Evolutionary conservation across 2,329 filamentous ascomycete species (phyloP).

Genomic region (Colletotrichum sp.): DNA sequence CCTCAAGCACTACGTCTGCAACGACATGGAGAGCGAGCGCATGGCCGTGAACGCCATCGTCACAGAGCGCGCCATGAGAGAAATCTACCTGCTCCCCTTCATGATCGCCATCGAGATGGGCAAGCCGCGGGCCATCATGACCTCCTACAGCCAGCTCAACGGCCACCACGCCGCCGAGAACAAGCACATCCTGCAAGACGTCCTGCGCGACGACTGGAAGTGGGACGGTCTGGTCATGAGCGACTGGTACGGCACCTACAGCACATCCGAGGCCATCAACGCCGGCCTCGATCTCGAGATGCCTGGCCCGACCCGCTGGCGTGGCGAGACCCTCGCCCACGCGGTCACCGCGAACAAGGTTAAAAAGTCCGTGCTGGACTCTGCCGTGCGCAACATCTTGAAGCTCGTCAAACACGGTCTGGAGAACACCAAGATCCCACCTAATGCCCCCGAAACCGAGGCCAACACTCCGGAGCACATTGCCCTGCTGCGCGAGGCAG

Average conservation of each 20-base stretch:
- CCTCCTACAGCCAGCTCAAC: slow-evolving; percentile 51
- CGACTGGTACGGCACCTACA: slow-evolving; percentile 65
- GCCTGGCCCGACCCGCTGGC: slow-evolving; percentile 39
- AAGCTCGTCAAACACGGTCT: slow-evolving; percentile 47
- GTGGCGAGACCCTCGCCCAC: slow-evolving; percentile 50
- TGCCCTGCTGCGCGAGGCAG: slow-evolving; percentile 39
- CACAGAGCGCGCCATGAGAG: slow-evolving; percentile 59
- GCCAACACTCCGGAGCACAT: slow-evolving; percentile 67
- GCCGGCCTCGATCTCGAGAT: slow-evolving; percentile 42
- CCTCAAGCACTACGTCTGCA: slow-evolving; percentile 66
- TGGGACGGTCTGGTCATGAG: slow-evolving; percentile 64
- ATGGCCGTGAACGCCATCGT: slow-evolving; percentile 60
- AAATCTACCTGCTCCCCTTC: slow-evolving; percentile 64
- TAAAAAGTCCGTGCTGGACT: slow-evolving; percentile 58
- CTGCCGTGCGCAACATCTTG: slow-evolving; percentile 33
- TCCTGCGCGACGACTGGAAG: slow-evolving; percentile 62
- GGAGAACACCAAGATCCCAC: slow-evolving; percentile 44
- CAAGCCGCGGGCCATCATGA: slow-evolving; percentile 61
- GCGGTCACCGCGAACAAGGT: slow-evolving; percentile 62
- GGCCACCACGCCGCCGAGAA: slow-evolving; percentile 38
- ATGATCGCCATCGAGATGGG: slow-evolving; percentile 59
- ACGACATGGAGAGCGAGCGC: slow-evolving; percentile 64
- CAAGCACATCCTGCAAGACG: slow-evolving; percentile 49
- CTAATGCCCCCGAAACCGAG: slow-evolving; percentile 57
- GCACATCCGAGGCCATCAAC: slow-evolving; percentile 36